Conservation (phyloP, 495 filamentous ascomycete species). For the Geoglossum glabrum region DNA sequence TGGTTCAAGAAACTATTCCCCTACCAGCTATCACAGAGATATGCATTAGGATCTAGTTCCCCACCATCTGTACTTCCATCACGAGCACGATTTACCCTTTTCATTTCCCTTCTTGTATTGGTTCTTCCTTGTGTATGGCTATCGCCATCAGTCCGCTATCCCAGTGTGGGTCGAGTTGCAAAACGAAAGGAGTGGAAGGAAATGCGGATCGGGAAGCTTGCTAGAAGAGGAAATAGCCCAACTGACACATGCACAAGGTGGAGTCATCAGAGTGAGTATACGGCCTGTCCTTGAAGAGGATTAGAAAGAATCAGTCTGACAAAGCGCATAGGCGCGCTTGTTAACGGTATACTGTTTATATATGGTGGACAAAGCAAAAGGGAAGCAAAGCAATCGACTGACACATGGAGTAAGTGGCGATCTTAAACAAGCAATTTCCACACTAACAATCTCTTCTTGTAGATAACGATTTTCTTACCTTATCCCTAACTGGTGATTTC, state of each 20-base stretch:
- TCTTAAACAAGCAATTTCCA: neutral
- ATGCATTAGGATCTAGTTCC: neutral
- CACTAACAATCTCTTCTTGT: neutral
- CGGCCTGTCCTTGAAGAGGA: constrained; percentile 5
- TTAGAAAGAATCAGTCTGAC: neutral
- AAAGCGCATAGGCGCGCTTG: constrained; percentile 18
- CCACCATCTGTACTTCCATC: neutral
- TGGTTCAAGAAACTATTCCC: neutral
- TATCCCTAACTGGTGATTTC: constrained; percentile 48
- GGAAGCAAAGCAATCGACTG: constrained; percentile 26
- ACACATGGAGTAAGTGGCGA: constrained; percentile 42
- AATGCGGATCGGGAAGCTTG: neutral
- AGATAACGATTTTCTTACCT: constrained; percentile 49
- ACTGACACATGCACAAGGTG: constrained; percentile 45
- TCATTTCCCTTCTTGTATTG: neutral
- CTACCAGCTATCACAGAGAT: neutral
- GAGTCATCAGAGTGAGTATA: constrained; percentile 38
- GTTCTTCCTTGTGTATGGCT: constrained; percentile 1
- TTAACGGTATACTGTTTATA: constrained; percentile 58
- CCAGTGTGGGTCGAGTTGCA: neutral
- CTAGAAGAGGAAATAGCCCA: neutral
- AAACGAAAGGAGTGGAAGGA: neutral
- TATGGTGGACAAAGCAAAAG: constrained; percentile 45
- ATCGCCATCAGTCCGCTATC: neutral
- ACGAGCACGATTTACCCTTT: neutral